Percentiles rank a stretch among this genome's conserved stretches.
Conservation (phyloP, 148 eudicot genomes). For the Silene latifolia region DNA sequence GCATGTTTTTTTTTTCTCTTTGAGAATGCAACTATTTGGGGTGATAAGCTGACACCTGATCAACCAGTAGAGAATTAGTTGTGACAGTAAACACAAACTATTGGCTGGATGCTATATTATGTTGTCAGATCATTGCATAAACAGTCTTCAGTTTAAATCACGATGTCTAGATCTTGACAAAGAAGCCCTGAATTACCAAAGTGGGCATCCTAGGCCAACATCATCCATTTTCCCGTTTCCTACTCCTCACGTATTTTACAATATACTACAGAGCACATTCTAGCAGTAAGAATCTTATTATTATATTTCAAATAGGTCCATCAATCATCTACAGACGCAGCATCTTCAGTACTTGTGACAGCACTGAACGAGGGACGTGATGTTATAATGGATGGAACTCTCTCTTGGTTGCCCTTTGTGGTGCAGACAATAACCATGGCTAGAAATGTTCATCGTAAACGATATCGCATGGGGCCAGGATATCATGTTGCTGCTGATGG, state of each 20-base stretch:
- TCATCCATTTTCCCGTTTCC: neutral
- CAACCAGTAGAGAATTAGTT: neutral
- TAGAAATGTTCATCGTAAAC: constrained; percentile 84
- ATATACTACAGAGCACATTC: too few relatives aligned
- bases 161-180: too few relatives aligned
- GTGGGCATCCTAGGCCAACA: neutral
- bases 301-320: constrained; percentile 61
- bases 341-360: constrained; percentile 93
- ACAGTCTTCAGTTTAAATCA: neutral
- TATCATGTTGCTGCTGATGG: constrained; percentile 71
- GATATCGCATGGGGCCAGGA: constrained; percentile 97
- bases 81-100: neutral
- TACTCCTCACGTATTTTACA: too few relatives aligned
- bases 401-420: constrained; percentile 96
- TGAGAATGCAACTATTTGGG: neutral
- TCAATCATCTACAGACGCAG: constrained; percentile 98
- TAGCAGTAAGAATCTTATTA: neutral
- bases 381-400: constrained; percentile 98
- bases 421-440: constrained; percentile 99
- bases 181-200: too few relatives aligned
- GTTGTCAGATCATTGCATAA: neutral
- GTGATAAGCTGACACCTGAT: neutral
- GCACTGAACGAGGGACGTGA: constrained; percentile 98
- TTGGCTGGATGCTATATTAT: too few relatives aligned
- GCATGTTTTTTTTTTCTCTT: neutral